These are phyloP conservation scores for Kurtzmaniella quercitrusa DNA, from an alignment of 1,139 yeast species.

Conservation along the genomic window DNA sequence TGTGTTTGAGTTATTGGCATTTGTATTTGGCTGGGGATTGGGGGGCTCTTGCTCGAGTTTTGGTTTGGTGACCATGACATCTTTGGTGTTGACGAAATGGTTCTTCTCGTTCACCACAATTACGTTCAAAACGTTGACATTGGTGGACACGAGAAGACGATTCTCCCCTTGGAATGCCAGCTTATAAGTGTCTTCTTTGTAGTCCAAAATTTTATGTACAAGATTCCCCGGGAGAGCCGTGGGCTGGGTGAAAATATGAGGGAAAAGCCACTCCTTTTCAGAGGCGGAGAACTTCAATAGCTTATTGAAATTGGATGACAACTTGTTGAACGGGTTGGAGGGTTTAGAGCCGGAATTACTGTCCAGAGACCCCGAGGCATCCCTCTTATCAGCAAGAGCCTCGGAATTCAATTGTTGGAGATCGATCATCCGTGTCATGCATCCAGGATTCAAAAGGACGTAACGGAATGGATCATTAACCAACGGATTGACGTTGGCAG, in stretches of 20 bases:
- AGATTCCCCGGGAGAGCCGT: neutral
- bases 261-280: neutral
- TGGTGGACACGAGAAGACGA: constrained; percentile 28
- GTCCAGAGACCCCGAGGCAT: neutral
- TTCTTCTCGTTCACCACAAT: constrained; percentile 25
- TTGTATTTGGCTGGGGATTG: neutral
- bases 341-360: constrained; percentile 7
- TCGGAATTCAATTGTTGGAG: constrained; percentile 6
- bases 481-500: constrained; percentile 52
- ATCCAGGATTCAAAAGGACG: constrained; percentile 54
- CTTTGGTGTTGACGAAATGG: constrained; percentile 19
- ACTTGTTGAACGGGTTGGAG: constrained; percentile 28
- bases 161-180: constrained; percentile 16
- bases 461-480: constrained; percentile 48
- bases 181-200: constrained; percentile 20
- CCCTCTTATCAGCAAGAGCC: neutral
- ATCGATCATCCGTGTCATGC: constrained; percentile 29
- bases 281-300: constrained; percentile 21
- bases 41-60: constrained; percentile 11
- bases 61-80: constrained; percentile 20
- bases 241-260: constrained; percentile 1
- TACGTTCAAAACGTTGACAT: constrained; percentile 36
- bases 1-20: constrained; percentile 1
- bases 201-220: constrained; percentile 21
- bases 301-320: constrained; percentile 30